Conservation (phyloP, 768 basidiomycete genomes). For the Lyophyllum decastes region DNA sequence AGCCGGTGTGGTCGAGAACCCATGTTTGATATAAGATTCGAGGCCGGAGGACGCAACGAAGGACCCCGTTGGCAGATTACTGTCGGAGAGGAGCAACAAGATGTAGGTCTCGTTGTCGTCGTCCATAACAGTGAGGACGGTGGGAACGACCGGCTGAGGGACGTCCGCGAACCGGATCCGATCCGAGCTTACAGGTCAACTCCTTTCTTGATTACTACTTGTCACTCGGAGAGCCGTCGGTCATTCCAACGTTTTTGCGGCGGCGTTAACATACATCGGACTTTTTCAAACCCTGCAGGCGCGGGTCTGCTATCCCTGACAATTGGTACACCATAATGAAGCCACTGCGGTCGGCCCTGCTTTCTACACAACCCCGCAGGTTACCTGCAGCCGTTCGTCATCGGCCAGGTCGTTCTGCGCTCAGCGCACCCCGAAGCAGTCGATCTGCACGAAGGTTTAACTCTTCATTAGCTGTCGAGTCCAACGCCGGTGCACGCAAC, state of each 20-base stretch:
- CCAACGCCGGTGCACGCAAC: slow-evolving; percentile 23
- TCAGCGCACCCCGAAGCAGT: slow-evolving; percentile 3
- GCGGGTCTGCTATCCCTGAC: not conserved
- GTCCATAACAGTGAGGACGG: slow-evolving; percentile 25
- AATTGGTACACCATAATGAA: slow-evolving; percentile 28
- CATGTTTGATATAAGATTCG: slow-evolving; percentile 89
- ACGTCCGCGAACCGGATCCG: slow-evolving; percentile 3
- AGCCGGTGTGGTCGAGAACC: slow-evolving; percentile 49
- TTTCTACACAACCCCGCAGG: slow-evolving; percentile 16
- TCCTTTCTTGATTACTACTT: slow-evolving; percentile 4
- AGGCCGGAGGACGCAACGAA: slow-evolving; percentile 95
- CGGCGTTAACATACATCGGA: slow-evolving; percentile 21
- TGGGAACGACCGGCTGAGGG: slow-evolving; percentile 4
- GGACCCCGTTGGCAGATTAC: slow-evolving; percentile 94
- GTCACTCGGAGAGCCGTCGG: slow-evolving; percentile 3
- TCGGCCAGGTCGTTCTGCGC: slow-evolving; percentile 13
- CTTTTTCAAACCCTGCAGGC: not conserved
- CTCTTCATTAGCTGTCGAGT: slow-evolving; percentile 36
- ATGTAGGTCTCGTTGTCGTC: slow-evolving; percentile 62
- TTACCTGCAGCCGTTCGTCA: slow-evolving; percentile 18
- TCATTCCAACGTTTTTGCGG: slow-evolving; percentile 15
- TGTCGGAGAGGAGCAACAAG: slow-evolving; percentile 81
- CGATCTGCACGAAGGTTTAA: slow-evolving; percentile 24
- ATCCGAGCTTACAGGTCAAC: slow-evolving; percentile 1
- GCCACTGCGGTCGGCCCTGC: slow-evolving; percentile 28